These are phyloP conservation scores for Candida mattraensis DNA, from an alignment of 805 yeast genomes.

Conservation along the genomic window DNA sequence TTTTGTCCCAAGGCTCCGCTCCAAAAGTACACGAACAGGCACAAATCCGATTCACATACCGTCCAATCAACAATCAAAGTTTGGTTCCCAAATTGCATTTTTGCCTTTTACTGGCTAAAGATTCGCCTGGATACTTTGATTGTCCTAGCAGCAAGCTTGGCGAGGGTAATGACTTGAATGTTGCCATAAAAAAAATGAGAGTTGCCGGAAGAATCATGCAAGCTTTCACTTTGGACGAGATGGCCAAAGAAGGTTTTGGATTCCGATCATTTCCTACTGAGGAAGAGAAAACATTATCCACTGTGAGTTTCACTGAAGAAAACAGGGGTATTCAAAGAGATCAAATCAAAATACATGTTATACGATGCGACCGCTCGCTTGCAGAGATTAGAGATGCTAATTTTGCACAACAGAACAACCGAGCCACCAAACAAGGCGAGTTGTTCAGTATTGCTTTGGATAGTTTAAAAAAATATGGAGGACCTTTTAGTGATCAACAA, in stretches of 20 bases:
- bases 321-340: conserved; percentile 33
- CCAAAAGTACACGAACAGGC: conserved; percentile 18
- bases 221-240: conserved; percentile 87
- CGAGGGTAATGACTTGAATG: conserved; percentile 64
- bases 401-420: conserved; percentile 80
- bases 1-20: conserved; percentile 14
- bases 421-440: conserved; percentile 73
- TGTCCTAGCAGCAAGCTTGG: conserved; percentile 51
- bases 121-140: conserved; percentile 70
- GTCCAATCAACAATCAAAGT: conserved; percentile 41
- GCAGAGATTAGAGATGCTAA: conserved; percentile 75
- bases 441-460: conserved; percentile 78
- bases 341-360: conserved; percentile 75
- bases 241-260: conserved; percentile 76
- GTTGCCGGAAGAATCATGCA: conserved; percentile 86
- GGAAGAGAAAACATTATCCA: conserved; percentile 59
- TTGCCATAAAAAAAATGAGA: conserved; percentile 71
- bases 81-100: conserved; percentile 73
- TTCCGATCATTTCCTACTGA: conserved; percentile 71
- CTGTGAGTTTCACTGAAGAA: conserved; percentile 47
- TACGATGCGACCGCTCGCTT: conserved; percentile 64
- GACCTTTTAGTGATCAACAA: conserved; percentile 44
- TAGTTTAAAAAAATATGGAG: conserved; percentile 58
- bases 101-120: conserved; percentile 72
- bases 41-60: conserved; percentile 39